Base-by-base conservation (phyloP, 2,329 filamentous ascomycete genomes). In the Rhexocercosporidium sp. region DNA sequence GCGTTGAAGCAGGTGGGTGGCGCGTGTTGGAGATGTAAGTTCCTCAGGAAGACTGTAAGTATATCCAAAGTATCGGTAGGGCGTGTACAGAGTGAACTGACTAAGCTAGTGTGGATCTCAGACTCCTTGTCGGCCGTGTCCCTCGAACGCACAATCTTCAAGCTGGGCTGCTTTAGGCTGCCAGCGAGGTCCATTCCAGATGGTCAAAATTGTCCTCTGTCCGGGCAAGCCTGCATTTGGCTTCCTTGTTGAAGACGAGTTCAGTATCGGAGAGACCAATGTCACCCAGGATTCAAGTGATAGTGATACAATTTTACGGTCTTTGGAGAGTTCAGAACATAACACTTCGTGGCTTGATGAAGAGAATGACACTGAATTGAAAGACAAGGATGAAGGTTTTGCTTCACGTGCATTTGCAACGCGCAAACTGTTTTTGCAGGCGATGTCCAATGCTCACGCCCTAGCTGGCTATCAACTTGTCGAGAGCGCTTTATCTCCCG, bases 21-120 rank as follows among this genome's bases (percentile, higher is more conserved):
- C 22, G 65, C 65, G 18, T 69, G 67, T 51, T 69, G 69, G 69
- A 66, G 66, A 29, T 70, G 69, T 29, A 70, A 66, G 56, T 67
- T 68, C 27, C 29, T 67, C 9, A 66, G 66, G 25, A 70, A 70
- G 29, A 57, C 49, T 16, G 69, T 68, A 34, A 57, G 69, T 65
- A 12, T 25, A 29, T 6, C 22, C 44, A 39, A 27, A 44, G 5
- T 6, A n/a, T 62, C 16, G 12, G 12, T 3, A 61, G 3, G 34
- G 8, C 12, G 5, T 2, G 4, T 22, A 44, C 4, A 60, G n/a
- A n/a, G n/a, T n/a, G n/a, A 31, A 18, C 31, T 59, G 56, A 68
- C n/a, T 46, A 2, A 22, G 14, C 34, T 47, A 70, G 69, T 70
- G 66, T 51, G 59, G 49, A 27, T 14, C 65, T 34, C 20, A 67